These are phyloP conservation scores for Heliamphora exappendiculata DNA, from an alignment of 148 eudicot genomes.

Conservation along the genomic window DNA sequence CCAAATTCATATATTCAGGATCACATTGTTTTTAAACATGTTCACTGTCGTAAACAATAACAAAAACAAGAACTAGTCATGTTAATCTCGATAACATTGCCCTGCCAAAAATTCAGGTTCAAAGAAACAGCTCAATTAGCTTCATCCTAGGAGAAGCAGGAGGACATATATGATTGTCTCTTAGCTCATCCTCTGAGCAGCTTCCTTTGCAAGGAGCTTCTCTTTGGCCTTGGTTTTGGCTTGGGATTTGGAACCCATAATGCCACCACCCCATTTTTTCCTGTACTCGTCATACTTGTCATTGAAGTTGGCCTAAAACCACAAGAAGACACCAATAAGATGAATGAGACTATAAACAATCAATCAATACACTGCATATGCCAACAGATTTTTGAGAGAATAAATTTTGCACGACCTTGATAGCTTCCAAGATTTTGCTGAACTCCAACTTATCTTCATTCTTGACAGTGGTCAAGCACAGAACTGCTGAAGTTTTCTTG, in stretches of 20 bases:
- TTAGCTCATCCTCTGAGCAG: conserved; percentile 72
- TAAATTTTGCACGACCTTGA: conserved; percentile 46
- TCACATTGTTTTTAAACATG: background rate
- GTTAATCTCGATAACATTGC: background rate
- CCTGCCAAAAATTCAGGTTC: background rate
- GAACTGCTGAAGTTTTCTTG: conserved; percentile 69
- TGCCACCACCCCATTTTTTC: conserved; percentile 97
- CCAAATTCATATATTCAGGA: background rate
- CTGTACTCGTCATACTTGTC: conserved; percentile 85
- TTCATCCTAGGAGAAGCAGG: background rate
- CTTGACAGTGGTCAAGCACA: conserved; percentile 74
- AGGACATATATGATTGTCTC: background rate
- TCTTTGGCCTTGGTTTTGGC: conserved; percentile 91
- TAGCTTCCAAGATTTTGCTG: conserved; percentile 82
- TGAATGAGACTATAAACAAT: background rate
- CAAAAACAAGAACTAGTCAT: background rate
- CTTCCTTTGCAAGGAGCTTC: conserved; percentile 77
- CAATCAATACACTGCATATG: background rate
- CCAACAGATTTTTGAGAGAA: background rate
- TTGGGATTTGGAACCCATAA: conserved; percentile 93
- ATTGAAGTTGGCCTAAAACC: conserved; percentile 75
- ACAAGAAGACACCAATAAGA: background rate
- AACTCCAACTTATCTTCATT: conserved; percentile 87
- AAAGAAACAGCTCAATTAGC: background rate
- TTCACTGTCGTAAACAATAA: background rate